Conservation (phyloP, 2,329 filamentous ascomycete genomes). For the Cadophora gregata region DNA sequence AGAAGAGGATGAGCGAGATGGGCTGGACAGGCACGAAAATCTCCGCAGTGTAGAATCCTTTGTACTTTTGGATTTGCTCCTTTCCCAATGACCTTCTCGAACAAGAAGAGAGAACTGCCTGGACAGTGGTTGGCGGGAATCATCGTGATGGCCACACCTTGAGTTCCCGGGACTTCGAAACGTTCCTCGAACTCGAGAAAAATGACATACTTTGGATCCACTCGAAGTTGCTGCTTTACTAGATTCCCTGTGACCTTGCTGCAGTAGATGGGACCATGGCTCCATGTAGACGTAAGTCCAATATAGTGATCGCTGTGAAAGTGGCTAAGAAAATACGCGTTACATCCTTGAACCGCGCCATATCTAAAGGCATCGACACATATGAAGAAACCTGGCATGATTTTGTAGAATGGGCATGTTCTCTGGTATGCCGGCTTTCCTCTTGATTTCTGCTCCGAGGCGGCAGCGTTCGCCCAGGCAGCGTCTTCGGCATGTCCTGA, state of each 20-base stretch:
- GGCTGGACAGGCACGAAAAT: constrained; percentile 88
- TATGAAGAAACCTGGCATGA: constrained; percentile 89
- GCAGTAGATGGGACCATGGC: constrained; percentile 94
- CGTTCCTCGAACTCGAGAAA: constrained; percentile 84
- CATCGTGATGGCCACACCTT: constrained; percentile 89
- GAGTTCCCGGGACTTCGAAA: constrained; percentile 79
- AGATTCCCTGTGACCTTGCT: constrained; percentile 91
- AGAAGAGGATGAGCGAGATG: constrained; percentile 85
- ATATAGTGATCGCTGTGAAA: constrained; percentile 99
- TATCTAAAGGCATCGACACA: constrained; percentile 97
- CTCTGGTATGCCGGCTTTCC: constrained; percentile 87
- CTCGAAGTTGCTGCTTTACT: constrained; percentile 83
- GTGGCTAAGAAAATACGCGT: constrained; percentile 95
- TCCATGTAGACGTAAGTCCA: constrained; percentile 86
- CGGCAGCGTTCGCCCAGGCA: constrained; percentile 88
- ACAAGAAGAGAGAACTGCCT: constrained; percentile 90
- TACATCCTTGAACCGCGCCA: constrained; percentile 88
- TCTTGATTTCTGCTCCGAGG: constrained; percentile 75
- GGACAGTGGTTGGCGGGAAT: constrained; percentile 97
- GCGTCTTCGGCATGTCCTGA: constrained; percentile 86
- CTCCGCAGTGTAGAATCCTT: constrained; percentile 90
- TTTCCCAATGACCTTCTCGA: constrained; percentile 76
- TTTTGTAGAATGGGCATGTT: constrained; percentile 98
- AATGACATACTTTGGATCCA: constrained; percentile 84
- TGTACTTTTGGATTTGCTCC: constrained; percentile 67